Percentiles rank a stretch among this genome's conserved stretches.
Evolutionary conservation across 2,329 filamentous ascomycete species (phyloP).

Genomic region (Fusarium tjaetaba): DNA sequence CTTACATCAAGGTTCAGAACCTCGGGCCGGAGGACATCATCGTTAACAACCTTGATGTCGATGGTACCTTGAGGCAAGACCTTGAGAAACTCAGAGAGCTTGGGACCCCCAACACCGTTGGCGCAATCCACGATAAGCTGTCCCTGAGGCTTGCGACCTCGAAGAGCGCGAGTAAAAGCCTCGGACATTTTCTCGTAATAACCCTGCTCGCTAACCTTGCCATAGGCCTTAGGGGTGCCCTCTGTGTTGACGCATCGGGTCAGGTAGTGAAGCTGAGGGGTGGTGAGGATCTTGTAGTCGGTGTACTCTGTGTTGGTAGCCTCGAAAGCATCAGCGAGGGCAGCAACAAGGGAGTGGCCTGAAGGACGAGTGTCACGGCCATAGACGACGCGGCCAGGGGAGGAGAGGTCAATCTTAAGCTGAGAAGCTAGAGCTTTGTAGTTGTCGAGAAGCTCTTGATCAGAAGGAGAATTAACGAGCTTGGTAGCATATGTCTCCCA

Average conservation of each 20-base stretch:
- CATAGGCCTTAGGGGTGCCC: constrained; percentile 86
- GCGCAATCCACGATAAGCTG: constrained; percentile 90
- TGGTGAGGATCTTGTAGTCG: constrained; percentile 93
- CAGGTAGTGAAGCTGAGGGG: constrained; percentile 97
- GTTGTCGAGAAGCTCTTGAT: constrained; percentile 77
- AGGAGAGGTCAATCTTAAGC: constrained; percentile 77
- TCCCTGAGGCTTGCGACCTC: constrained; percentile 77
- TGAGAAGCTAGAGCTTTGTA: constrained; percentile 80
- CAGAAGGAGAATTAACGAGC: constrained; percentile 84
- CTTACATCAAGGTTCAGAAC: constrained; percentile 86
- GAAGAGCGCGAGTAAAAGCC: constrained; percentile 86
- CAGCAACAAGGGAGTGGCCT: constrained; percentile 81
- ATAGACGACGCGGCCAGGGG: constrained; percentile 83
- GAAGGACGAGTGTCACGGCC: constrained; percentile 94
- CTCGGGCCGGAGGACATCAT: constrained; percentile 90
- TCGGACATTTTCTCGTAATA: constrained; percentile 93
- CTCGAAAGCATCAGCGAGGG: constrained; percentile 81
- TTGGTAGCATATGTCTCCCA: constrained; percentile 92
- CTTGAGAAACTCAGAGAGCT: constrained; percentile 87
- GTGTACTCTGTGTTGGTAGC: constrained; percentile 78
- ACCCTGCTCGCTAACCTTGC: constrained; percentile 85
- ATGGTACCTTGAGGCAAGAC: constrained; percentile 78
- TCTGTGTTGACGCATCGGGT: constrained; percentile 95
- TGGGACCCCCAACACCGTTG: constrained; percentile 95
- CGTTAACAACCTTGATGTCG: constrained; percentile 88